Conservation (phyloP, 2,329 filamentous ascomycete genomes). For the Cadophora sp. region DNA sequence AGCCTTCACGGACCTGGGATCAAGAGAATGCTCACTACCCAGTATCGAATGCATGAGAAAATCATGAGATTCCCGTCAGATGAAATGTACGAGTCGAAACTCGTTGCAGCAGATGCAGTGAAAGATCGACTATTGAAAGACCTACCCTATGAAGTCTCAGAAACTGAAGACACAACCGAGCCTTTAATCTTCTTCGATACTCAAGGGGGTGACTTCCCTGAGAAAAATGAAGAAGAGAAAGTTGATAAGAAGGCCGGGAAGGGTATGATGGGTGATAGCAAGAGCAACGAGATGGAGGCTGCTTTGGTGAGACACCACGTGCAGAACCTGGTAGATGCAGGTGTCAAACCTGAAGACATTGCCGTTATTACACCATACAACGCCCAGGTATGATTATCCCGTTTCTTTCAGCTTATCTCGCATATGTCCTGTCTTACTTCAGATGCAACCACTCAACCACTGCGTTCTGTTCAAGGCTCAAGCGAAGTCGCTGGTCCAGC, state of each 20-base stretch:
- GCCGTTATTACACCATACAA: conserved; percentile 97
- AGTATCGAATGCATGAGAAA: conserved; percentile 96
- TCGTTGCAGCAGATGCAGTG: conserved; percentile 83
- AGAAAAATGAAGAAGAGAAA: conserved; percentile 79
- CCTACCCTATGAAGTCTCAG: conserved; percentile 77
- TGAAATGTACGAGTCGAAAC: conserved; percentile 82
- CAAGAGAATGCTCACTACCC: conserved; percentile 94
- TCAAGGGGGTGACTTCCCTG: conserved; percentile 90
- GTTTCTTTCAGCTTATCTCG: background rate
- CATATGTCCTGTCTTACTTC: background rate
- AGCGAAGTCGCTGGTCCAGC: background rate
- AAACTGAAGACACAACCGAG: conserved; percentile 86
- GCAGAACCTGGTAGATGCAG: conserved; percentile 74
- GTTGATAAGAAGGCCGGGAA: conserved; percentile 55
- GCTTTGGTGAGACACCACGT: conserved; percentile 82
- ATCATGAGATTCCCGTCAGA: conserved; percentile 96
- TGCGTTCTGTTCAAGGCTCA: background rate
- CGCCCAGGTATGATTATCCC: conserved; percentile 69
- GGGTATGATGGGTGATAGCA: conserved; percentile 71
- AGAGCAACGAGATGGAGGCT: conserved; percentile 92
- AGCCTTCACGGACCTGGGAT: conserved; percentile 80
- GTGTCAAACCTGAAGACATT: conserved; percentile 83
- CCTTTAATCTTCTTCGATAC: conserved; percentile 95
- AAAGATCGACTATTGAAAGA: conserved; percentile 77
- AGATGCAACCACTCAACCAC: background rate